Evolutionary conservation across 2,329 filamentous ascomycete species (phyloP).

Genomic region (Cordyceps farinosa): DNA sequence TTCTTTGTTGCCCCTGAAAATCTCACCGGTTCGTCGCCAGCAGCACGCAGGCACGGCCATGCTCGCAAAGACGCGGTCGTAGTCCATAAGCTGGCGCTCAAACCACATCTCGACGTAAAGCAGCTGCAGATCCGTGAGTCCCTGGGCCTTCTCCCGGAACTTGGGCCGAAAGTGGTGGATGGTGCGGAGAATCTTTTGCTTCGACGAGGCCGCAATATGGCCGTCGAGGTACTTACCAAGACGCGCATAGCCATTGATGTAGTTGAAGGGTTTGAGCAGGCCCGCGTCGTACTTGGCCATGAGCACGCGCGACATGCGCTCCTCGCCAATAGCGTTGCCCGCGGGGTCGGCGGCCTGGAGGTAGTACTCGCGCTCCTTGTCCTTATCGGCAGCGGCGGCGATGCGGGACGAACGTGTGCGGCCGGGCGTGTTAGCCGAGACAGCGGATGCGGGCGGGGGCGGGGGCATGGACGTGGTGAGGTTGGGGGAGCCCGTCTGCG

Average conservation of each 20-base stretch:
- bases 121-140: conserved; percentile 87
- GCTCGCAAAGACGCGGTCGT: conserved; percentile 95
- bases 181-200: conserved; percentile 87
- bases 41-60: conserved; percentile 98
- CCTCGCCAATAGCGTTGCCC: conserved; percentile 78
- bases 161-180: conserved; percentile 92
- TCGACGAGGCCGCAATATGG: conserved; percentile 75
- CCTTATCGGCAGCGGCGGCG: conserved; percentile 64
- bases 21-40: conserved; percentile 94
- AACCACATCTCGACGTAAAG: conserved; percentile 99
- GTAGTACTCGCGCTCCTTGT: conserved; percentile 86
- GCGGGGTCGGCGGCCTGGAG: conserved; percentile 94
- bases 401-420: conserved; percentile 59
- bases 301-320: conserved; percentile 90
- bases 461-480: conserved; percentile 41
- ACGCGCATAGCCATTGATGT: conserved; percentile 91
- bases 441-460: conserved; percentile 34
- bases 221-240: conserved; percentile 89
- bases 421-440: conserved; percentile 33
- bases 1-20: conserved; percentile 95
- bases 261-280: conserved; percentile 94
- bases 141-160: conserved; percentile 92
- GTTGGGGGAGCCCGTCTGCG: conserved; percentile 20
- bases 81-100: conserved; percentile 92
- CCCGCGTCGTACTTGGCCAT: conserved; percentile 96